Percentiles rank a stretch among this genome's conserved stretches.
Evolutionary conservation across 2,329 filamentous ascomycete species (phyloP).

Genomic region (Elsinoe ampelina): DNA sequence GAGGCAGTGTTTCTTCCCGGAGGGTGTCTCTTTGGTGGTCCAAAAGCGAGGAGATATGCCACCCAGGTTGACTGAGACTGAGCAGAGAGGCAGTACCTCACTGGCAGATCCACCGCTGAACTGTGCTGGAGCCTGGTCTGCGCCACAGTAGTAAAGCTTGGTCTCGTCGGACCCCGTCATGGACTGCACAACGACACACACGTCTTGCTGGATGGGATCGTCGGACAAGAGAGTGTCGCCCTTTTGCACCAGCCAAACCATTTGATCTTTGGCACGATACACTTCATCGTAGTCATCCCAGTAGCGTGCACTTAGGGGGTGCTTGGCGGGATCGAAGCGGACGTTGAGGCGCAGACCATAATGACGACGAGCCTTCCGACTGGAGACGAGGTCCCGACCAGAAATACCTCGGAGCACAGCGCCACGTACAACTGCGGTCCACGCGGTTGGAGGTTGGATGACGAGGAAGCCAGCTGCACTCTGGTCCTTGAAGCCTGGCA

Average conservation of each 20-base stretch:
- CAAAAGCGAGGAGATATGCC: background rate
- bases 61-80: background rate
- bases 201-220: background rate
- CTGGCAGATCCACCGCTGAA: background rate
- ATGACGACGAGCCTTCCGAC: conserved; percentile 13
- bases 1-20: background rate
- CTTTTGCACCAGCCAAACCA: conserved; percentile 67
- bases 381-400: conserved; percentile 41
- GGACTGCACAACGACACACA: background rate
- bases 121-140: background rate
- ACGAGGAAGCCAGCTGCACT: conserved; percentile 49
- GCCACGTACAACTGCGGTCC: conserved; percentile 69
- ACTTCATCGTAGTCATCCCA: conserved; percentile 73
- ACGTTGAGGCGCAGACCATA: background rate
- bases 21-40: background rate
- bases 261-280: conserved; percentile 75
- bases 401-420: conserved; percentile 67
- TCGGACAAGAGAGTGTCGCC: conserved; percentile 1
- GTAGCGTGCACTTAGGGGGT: conserved; percentile 63
- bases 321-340: conserved; percentile 61
- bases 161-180: background rate
- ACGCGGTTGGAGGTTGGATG: conserved; percentile 64
- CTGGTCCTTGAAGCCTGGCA: conserved; percentile 37
- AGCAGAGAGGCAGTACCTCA: background rate
- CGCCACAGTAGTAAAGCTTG: background rate